phyloP scores from a whole-genome alignment of 2,329 filamentous ascomycete genomes.

The Magnaporthales sp. region DNA sequence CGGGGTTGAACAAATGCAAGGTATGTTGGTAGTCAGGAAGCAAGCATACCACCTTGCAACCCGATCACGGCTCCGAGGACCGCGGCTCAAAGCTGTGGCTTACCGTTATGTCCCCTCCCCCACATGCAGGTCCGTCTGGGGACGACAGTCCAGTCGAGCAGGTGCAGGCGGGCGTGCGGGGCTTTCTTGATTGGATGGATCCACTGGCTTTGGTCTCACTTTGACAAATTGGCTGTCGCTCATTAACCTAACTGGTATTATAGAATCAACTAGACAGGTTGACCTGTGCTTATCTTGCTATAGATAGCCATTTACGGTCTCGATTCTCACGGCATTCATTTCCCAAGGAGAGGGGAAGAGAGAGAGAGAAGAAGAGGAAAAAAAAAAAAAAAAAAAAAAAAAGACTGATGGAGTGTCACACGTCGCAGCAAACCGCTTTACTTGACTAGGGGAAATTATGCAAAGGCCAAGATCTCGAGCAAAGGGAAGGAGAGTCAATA shows the following conservation, averaged over 20 bases:
- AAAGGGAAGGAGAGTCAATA: neutral
- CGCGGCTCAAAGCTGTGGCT: neutral
- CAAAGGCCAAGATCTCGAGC: neutral
- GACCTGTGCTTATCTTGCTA: no score
- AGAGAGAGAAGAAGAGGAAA: no score
- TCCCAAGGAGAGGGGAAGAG: no score
- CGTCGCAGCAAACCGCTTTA: neutral
- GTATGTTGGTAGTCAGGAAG: neutral
- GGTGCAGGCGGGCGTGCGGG: neutral
- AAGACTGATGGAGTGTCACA: neutral
- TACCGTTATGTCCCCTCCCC: neutral
- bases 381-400: no score
- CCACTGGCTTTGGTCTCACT: neutral
- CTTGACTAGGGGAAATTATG: neutral
- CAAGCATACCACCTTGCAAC: neutral
- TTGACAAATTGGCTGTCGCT: no score
- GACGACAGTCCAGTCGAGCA: neutral
- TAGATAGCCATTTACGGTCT: no score
- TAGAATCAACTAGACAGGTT: no score
- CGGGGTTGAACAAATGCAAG: neutral
- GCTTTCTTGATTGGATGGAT: neutral
- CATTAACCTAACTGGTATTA: neutral
- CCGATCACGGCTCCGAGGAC: neutral
- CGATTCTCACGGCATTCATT: no score
- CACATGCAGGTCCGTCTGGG: neutral